Percentiles rank a stretch among this genome's conserved stretches.
These are phyloP conservation scores for Rubia balearica DNA, from an alignment of 305 asterid species.

Conservation along the genomic window DNA sequence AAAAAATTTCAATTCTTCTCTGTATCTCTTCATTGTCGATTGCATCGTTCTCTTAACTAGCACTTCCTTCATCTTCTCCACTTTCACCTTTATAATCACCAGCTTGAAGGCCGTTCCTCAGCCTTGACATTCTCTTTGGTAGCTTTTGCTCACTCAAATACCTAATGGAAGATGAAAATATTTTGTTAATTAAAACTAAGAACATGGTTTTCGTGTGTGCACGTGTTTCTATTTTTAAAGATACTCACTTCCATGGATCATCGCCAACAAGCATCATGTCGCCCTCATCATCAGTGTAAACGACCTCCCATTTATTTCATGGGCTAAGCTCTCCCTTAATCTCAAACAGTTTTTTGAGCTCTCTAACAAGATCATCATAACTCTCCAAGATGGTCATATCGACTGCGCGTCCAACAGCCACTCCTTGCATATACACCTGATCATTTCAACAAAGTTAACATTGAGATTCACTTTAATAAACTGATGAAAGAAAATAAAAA, in stretches of 20 bases:
- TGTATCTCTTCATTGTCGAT: constrained; percentile 40
- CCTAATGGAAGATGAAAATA: constrained; percentile 12
- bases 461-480: background rate
- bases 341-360: constrained; percentile 61
- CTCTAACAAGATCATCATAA: constrained; percentile 59
- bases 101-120: background rate
- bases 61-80: constrained; percentile 33
- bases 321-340: constrained; percentile 70
- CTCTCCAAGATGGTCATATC: constrained; percentile 54
- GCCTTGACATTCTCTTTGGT: background rate
- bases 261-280: constrained; percentile 93
- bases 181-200: constrained; percentile 20
- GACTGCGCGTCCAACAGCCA: constrained; percentile 82
- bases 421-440: constrained; percentile 92
- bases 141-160: background rate
- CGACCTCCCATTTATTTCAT: constrained; percentile 64
- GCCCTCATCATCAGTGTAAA: constrained; percentile 70
- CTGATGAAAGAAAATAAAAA: background rate
- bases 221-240: constrained; percentile 1
- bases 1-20: constrained; percentile 52
- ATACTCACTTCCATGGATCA: constrained; percentile 83
- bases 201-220: background rate
- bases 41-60: constrained; percentile 48
- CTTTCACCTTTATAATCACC: constrained; percentile 1
- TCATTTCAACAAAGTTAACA: constrained; percentile 1